phyloP scores from a whole-genome alignment of 192 early-diverging fungal genomes.

The Glomus cerebriforme region DNA sequence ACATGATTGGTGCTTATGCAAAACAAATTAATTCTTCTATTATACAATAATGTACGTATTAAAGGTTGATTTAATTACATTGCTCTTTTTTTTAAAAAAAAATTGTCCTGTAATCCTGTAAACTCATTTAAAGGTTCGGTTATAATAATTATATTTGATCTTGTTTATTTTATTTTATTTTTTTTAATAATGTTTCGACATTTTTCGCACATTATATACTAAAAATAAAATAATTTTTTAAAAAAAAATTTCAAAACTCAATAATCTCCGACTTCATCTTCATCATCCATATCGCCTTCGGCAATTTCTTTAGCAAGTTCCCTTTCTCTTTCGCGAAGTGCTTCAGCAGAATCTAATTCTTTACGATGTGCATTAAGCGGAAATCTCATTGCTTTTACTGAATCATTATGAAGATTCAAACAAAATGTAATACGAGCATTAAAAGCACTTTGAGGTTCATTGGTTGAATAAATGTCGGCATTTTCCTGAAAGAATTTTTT shows the following conservation, averaged over 20 bases:
- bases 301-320: conserved; percentile 92
- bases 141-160: too few species aligned
- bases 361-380: conserved; percentile 85
- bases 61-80: too few species aligned
- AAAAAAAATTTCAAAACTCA: too few species aligned
- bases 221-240: too few species aligned
- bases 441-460: conserved; percentile 95
- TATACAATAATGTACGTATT: too few species aligned
- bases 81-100: too few species aligned
- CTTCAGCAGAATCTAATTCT: conserved; percentile 78
- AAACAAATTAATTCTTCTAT: background rate
- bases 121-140: too few species aligned
- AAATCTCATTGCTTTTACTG: conserved; percentile 94
- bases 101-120: too few species aligned
- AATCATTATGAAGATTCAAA: conserved; percentile 95
- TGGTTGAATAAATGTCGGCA: conserved; percentile 94
- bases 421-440: conserved; percentile 94
- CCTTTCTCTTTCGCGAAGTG: conserved; percentile 86
- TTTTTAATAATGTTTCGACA: too few species aligned
- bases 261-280: conserved; percentile 35
- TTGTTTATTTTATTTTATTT: too few species aligned
- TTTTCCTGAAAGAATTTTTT: conserved; percentile 60
- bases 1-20: background rate
- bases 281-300: conserved; percentile 86
- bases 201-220: too few species aligned